phyloP scores from a whole-genome alignment of 495 filamentous ascomycete genomes.

The Trichoderma erinaceum region DNA sequence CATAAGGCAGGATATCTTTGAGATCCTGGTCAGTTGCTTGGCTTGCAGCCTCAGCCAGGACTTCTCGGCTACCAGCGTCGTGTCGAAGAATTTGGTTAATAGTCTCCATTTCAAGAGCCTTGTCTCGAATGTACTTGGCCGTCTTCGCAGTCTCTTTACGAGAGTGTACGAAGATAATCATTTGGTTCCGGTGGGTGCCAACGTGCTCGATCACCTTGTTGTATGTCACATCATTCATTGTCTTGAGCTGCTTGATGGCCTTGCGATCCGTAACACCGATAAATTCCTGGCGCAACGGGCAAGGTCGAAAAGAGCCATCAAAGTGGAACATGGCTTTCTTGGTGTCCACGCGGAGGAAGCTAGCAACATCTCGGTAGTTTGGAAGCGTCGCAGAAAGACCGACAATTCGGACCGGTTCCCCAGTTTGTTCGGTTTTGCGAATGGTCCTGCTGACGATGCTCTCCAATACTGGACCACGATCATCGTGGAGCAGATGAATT shows the following conservation, averaged over 20 bases:
- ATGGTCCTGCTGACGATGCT: conserved; percentile 95
- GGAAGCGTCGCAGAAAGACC: conserved; percentile 93
- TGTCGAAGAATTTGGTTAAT: conserved; percentile 92
- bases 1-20: conserved; percentile 92
- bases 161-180: conserved; percentile 98
- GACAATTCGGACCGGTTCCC: conserved; percentile 82
- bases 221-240: conserved; percentile 98
- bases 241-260: conserved; percentile 97
- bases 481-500: conserved; percentile 95
- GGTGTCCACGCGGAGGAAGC: conserved; percentile 87
- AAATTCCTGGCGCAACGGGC: conserved; percentile 92
- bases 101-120: conserved; percentile 89
- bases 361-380: conserved; percentile 95
- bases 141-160: conserved; percentile 98
- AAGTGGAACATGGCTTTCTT: conserved; percentile 89
- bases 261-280: conserved; percentile 98
- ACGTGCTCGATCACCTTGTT: conserved; percentile 97
- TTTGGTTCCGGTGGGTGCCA: conserved; percentile 82
- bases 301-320: conserved; percentile 88
- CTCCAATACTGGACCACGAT: conserved; percentile 93
- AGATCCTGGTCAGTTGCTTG: conserved; percentile 78
- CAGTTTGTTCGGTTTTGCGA: conserved; percentile 84
- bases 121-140: conserved; percentile 90
- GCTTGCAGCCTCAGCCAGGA: conserved; percentile 77
- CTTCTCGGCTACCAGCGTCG: conserved; percentile 86